Evolutionary conservation across 2,329 filamentous ascomycete genomes (phyloP), one percentile per base, ranked within the genome.

Genomic region (Aureobasidium sp.): DNA sequence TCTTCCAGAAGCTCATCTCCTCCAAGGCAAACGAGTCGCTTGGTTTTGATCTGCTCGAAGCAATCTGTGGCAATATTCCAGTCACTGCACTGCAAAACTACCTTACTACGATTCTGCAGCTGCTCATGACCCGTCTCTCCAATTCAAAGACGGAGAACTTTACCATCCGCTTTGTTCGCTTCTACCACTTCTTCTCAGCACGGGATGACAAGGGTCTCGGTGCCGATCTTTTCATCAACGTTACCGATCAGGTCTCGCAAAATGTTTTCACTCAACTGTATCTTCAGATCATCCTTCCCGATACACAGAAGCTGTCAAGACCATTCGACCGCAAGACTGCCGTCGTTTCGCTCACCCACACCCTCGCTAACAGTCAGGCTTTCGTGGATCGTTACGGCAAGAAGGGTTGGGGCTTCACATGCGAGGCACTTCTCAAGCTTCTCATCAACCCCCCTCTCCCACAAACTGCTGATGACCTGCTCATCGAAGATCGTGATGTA

Each of bases 271-370:
- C 86, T 21, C 87, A 87, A 34, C 84, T 99, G 61, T 99, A 99
- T 76, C 83, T 91, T 9, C 85, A 80, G 37, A 89, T 97, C 70
- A 90, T 99, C 67, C 84, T 99, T 9, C 89, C 89, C 0, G 89
- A 91, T 63, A 97, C 93, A 0, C 89, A 93, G 72, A 92, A 95
- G 74, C 83, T 99, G 30, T 86, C 89, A 30, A 86, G 90, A 5
- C 92, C 94, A 1, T 81, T 91, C 36, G 95, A 99, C 72, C 90
- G 94, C 69, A 99, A 99, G 77, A 87, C 89, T 2, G 94, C 93
- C 2, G 92, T 97, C 27, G 84, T 99, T 39, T 96, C 92, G 1
- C 86, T 97, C 66, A 93, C 93, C 39, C 97, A 96, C 78, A 95
- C 91, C 1, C 80, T 97, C 29, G 89, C 90, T 66, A 89, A 95